phyloP scores from a whole-genome alignment of 1,284 basidiomycete genomes.

The Prillingera fragicola region DNA sequence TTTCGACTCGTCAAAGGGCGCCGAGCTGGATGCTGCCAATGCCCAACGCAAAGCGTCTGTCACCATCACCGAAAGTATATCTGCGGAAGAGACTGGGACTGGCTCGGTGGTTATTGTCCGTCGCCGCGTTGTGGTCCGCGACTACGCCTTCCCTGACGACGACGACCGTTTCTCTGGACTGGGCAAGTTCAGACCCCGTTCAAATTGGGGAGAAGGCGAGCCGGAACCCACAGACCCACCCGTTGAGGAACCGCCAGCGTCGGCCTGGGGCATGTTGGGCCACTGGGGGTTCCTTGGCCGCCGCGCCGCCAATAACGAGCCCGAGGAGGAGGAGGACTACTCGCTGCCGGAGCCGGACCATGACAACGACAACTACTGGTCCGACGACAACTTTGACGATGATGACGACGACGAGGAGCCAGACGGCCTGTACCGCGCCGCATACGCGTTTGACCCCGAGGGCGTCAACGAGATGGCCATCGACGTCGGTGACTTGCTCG shows the following conservation, averaged over 20 bases:
- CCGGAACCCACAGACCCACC: constrained; percentile 10
- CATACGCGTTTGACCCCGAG: constrained; percentile 40
- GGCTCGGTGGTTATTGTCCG: too few relatives aligned
- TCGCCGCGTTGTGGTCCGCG: constrained; percentile 34
- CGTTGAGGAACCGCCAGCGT: constrained; percentile 2
- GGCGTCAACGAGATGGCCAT: constrained; percentile 43
- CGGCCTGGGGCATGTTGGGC: constrained; percentile 25
- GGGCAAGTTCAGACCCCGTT: constrained; percentile 9
- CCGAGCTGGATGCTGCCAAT: too few relatives aligned
- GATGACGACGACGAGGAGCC: constrained; percentile 34
- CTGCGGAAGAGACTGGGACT: too few relatives aligned
- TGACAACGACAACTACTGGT: constrained; percentile 9
- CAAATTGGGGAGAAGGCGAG: constrained; percentile 19
- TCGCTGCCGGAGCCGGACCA: constrained; percentile 12
- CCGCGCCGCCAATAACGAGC: neutral
- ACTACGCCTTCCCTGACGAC: constrained; percentile 31
- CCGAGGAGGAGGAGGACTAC: neutral
- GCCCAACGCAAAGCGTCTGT: too few relatives aligned
- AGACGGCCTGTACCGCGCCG: constrained; percentile 36
- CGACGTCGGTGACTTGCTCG: constrained; percentile 38
- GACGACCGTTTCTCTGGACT: constrained; percentile 37
- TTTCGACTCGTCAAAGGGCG: too few relatives aligned
- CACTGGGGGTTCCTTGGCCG: constrained; percentile 23
- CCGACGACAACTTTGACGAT: constrained; percentile 13
- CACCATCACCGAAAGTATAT: too few relatives aligned